phyloP scores from a whole-genome alignment of 345 rosid species.

The Microcos paniculata region DNA sequence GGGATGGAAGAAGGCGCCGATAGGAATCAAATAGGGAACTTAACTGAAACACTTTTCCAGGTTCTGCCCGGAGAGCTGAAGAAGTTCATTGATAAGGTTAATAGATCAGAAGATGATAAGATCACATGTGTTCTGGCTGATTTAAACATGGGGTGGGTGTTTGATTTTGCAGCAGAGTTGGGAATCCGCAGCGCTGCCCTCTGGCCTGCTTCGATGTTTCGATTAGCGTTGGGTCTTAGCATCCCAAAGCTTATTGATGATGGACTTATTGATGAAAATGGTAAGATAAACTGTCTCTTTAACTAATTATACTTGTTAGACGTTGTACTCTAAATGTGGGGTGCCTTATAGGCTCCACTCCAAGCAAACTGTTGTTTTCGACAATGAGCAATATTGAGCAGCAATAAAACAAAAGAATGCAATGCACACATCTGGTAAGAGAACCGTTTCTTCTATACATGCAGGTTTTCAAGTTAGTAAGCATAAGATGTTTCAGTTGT shows the following conservation, averaged over 20 bases:
- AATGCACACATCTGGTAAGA: too few relatives aligned
- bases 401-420: background rate
- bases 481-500: too few relatives aligned
- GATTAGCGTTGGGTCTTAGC: background rate
- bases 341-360: background rate
- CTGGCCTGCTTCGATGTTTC: background rate
- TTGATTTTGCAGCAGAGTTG: slow-evolving; percentile 5
- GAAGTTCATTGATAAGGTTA: slow-evolving; percentile 10
- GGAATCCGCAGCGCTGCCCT: slow-evolving; percentile 2
- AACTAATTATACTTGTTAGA: too few relatives aligned
- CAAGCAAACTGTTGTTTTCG: too few relatives aligned
- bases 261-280: slow-evolving; percentile 9
- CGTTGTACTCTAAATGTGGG: background rate
- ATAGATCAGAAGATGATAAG: too few relatives aligned
- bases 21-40: background rate
- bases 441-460: background rate
- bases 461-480: too few relatives aligned
- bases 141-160: background rate
- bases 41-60: background rate
- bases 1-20: background rate
- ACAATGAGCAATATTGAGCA: too few relatives aligned
- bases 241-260: slow-evolving; percentile 30
- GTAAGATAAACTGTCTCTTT: background rate
- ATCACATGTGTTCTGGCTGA: slow-evolving; percentile 6
- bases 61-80: background rate